Evolutionary conservation across 208 protist genomes (phyloP).

Genomic region (Leishmania amazonensis): DNA sequence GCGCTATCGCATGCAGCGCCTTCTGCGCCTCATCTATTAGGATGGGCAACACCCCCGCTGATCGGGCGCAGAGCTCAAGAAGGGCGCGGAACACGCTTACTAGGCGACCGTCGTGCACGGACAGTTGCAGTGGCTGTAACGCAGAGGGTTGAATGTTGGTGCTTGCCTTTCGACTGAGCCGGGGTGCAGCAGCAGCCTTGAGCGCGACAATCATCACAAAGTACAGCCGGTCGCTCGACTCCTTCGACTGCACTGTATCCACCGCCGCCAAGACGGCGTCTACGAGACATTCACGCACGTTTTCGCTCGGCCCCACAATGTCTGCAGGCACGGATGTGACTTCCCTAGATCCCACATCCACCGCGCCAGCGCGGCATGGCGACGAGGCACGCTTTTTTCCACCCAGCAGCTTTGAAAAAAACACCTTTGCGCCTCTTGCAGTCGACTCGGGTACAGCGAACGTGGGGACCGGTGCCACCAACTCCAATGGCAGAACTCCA

Average conservation of each 20-base stretch:
- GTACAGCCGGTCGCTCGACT: constrained; percentile 54
- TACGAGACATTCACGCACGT: constrained; percentile 59
- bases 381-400: constrained; percentile 14
- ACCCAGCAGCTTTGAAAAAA: constrained; percentile 67
- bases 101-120: constrained; percentile 45
- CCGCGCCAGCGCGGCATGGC: background rate
- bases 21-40: constrained; percentile 56
- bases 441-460: constrained; percentile 41
- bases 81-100: constrained; percentile 52
- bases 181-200: constrained; percentile 56
- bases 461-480: constrained; percentile 31
- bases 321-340: background rate
- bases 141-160: constrained; percentile 9
- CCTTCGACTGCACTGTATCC: constrained; percentile 37
- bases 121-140: constrained; percentile 43
- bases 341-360: background rate
- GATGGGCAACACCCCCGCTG: constrained; percentile 32
- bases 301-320: constrained; percentile 26
- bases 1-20: constrained; percentile 49
- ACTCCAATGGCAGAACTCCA: constrained; percentile 48
- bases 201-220: constrained; percentile 70
- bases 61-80: constrained; percentile 46
- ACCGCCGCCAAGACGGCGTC: constrained; percentile 60
- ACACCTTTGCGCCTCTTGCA: constrained; percentile 43
- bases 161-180: constrained; percentile 33